Percentiles rank a stretch among this genome's conserved stretches.
Evolutionary conservation across 2,329 filamentous ascomycete genomes (phyloP).

Genomic region (Colletotrichum lindemuthianum): DNA sequence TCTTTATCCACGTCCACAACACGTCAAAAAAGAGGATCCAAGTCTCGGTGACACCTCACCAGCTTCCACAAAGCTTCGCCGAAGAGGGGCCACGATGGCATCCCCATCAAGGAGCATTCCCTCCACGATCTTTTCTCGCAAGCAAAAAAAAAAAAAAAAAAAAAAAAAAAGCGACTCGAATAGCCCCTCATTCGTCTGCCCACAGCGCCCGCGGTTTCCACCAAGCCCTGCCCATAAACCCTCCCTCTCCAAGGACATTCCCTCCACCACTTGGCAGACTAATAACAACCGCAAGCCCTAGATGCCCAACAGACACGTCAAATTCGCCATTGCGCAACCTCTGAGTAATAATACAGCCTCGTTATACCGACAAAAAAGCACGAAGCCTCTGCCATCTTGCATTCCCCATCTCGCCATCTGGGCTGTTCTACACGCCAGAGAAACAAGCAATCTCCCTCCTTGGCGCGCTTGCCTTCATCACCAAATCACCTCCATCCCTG

Average conservation of each 20-base stretch:
- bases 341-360: conserved; percentile 18
- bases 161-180: no score
- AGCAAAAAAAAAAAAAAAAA: no score
- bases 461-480: neutral
- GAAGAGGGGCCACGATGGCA: neutral
- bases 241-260: conserved; percentile 11
- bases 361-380: neutral
- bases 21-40: neutral
- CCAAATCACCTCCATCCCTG: neutral
- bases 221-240: neutral
- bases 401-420: conserved; percentile 6
- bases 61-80: neutral
- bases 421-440: neutral
- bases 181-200: no score
- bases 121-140: neutral
- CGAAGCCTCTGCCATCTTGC: no score
- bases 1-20: no score
- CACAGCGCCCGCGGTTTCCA: no score
- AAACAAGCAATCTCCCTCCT: conserved; percentile 10
- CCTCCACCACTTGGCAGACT: neutral
- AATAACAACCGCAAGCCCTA: neutral
- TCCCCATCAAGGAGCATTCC: neutral
- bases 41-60: conserved; percentile 8
- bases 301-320: neutral
- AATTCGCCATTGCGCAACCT: neutral